These are phyloP conservation scores for Bertia moriformis DNA, from an alignment of 2,329 filamentous ascomycete species.

Conservation along the genomic window DNA sequence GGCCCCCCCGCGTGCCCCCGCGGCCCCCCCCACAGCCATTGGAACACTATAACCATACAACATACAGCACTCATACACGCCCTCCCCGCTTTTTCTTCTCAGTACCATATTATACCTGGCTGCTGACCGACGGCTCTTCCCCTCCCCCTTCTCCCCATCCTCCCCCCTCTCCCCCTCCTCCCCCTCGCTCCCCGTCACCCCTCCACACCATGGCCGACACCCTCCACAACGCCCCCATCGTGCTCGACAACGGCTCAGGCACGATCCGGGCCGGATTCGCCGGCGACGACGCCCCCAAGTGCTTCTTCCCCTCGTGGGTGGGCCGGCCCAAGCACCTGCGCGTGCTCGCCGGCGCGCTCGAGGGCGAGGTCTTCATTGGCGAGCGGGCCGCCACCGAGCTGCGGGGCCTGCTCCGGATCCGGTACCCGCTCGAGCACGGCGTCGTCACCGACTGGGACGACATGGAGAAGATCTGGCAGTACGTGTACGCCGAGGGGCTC, in stretches of 20 bases:
- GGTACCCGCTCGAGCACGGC: conserved; percentile 89
- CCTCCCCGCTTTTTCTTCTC: no score
- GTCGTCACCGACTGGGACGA: conserved; percentile 99
- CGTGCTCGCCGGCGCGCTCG: conserved; percentile 87
- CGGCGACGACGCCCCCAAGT: conserved; percentile 88
- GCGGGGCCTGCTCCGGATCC: conserved; percentile 84
- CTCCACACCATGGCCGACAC: no score
- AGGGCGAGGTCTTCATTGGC: conserved; percentile 94
- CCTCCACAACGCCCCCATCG: conserved; percentile 96
- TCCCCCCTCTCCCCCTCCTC: no score
- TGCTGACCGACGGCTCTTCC: no score
- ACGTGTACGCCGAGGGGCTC: conserved; percentile 87
- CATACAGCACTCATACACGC: no score
- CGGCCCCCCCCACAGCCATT: no score
- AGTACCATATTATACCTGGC: no score
- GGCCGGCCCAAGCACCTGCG: conserved; percentile 89
- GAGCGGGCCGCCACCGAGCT: conserved; percentile 79
- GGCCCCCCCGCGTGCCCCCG: no score
- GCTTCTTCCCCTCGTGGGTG: conserved; percentile 93
- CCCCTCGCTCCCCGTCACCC: no score
- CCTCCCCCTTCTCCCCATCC: no score
- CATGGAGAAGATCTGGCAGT: conserved; percentile 99
- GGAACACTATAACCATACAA: no score
- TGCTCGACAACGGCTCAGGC: conserved; percentile 96
- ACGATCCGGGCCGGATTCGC: conserved; percentile 96